These are phyloP conservation scores for Saturnispora sanitii DNA, from an alignment of 805 yeast species.

Conservation along the genomic window DNA sequence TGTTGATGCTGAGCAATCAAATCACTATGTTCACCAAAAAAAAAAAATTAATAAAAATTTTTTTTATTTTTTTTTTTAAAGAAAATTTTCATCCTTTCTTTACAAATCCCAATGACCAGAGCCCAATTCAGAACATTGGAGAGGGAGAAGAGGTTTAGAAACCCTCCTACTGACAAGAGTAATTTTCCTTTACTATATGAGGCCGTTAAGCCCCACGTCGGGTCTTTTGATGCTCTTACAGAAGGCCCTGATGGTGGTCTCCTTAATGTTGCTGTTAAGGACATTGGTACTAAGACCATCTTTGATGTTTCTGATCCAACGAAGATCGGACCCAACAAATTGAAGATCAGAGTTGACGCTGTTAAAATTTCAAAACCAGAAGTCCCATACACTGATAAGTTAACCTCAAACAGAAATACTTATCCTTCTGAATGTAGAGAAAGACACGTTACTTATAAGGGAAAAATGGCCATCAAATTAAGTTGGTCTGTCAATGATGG, in stretches of 20 bases:
- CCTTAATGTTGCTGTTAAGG: constrained; percentile 74
- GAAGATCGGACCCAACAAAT: constrained; percentile 69
- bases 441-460: constrained; percentile 72
- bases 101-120: constrained; percentile 21
- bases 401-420: constrained; percentile 66
- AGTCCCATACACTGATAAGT: constrained; percentile 59
- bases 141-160: constrained; percentile 72
- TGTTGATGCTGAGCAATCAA: background rate
- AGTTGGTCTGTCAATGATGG: constrained; percentile 86
- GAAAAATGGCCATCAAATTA: constrained; percentile 67
- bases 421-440: constrained; percentile 88
- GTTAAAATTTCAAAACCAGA: constrained; percentile 82
- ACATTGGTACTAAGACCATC: constrained; percentile 77
- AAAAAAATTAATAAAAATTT: background rate
- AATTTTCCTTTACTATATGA: constrained; percentile 75
- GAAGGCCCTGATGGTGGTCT: constrained; percentile 83
- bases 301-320: constrained; percentile 68
- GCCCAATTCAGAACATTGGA: constrained; percentile 75
- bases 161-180: constrained; percentile 82
- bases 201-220: constrained; percentile 92
- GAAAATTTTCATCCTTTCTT: background rate
- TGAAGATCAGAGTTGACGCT: constrained; percentile 74
- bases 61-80: constrained; percentile 1
- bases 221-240: constrained; percentile 90
- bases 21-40: no score